These are phyloP conservation scores for Balamuthia mandrillaris DNA, from an alignment of 208 protist genomes.

Conservation along the genomic window DNA sequence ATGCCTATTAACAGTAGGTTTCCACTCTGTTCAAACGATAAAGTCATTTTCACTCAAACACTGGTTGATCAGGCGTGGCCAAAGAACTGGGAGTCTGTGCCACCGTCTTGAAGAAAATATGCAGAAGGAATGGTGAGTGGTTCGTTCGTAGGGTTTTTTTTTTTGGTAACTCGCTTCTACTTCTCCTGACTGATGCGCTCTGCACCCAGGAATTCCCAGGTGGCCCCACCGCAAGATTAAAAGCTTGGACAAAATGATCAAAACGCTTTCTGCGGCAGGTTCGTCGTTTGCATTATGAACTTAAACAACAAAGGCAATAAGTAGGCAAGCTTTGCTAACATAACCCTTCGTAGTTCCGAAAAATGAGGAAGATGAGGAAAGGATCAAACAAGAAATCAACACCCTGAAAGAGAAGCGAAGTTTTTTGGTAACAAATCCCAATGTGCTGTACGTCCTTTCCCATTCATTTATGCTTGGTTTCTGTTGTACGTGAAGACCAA, in stretches of 20 bases:
- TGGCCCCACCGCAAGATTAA: constrained; percentile 62
- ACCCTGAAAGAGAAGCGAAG: constrained; percentile 47
- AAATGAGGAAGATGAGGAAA: constrained; percentile 47
- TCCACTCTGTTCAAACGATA: neutral
- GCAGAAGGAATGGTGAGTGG: constrained; percentile 14
- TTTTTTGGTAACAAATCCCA: constrained; percentile 53
- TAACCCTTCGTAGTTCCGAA: constrained; percentile 45
- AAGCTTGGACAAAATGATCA: constrained; percentile 61
- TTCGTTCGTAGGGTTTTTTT: neutral
- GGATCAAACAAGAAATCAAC: constrained; percentile 55
- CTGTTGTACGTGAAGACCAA: too few relatives aligned
- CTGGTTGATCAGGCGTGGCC: neutral
- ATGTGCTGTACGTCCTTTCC: too few relatives aligned
- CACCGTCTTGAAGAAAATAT: constrained; percentile 63
- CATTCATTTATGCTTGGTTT: too few relatives aligned
- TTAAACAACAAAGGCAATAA: too few relatives aligned
- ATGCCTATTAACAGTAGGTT: constrained; percentile 50
- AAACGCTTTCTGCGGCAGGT: constrained; percentile 37
- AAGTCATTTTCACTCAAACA: neutral
- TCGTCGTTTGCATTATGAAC: too few relatives aligned
- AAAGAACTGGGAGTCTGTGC: constrained; percentile 49
- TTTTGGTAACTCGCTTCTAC: neutral
- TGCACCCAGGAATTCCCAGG: constrained; percentile 23
- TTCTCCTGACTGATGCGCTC: neutral
- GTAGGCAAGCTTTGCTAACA: too few relatives aligned